These are phyloP conservation scores for Melastoma candidum DNA, from an alignment of 441 rosid genomes.

Conservation along the genomic window DNA sequence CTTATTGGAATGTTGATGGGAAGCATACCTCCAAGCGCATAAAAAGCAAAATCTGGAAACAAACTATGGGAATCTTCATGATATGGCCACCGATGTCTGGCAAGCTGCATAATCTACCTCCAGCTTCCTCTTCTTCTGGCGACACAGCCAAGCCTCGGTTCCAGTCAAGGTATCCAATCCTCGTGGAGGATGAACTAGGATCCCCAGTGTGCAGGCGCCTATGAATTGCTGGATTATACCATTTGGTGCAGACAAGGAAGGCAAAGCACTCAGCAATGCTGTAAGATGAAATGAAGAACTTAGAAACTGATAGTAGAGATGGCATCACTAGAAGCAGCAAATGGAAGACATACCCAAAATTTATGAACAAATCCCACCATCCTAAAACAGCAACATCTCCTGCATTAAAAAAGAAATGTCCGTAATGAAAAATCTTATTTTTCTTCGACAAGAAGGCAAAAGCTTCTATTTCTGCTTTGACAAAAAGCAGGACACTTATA, in stretches of 20 bases:
- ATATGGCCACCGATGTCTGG: constrained; percentile 63
- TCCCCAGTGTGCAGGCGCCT: constrained; percentile 33
- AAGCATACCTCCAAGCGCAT: constrained; percentile 56
- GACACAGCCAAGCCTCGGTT: constrained; percentile 45
- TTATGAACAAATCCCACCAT: constrained; percentile 73
- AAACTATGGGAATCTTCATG: constrained; percentile 49
- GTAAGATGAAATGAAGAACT: constrained; percentile 11
- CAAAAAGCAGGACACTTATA: no score
- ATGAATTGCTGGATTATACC: constrained; percentile 64
- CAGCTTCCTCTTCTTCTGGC: constrained; percentile 39
- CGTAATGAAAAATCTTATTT: no score
- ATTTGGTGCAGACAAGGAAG: constrained; percentile 65
- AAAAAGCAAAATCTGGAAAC: constrained; percentile 52
- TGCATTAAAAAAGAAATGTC: constrained; percentile 11
- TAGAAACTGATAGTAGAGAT: constrained; percentile 1
- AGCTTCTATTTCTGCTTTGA: no score
- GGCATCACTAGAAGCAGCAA: constrained; percentile 7
- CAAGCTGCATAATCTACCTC: constrained; percentile 39
- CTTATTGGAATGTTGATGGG: no score
- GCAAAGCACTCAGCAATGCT: constrained; percentile 67
- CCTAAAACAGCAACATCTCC: constrained; percentile 59
- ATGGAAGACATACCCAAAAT: constrained; percentile 37
- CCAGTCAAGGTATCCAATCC: constrained; percentile 45
- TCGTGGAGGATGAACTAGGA: constrained; percentile 37
- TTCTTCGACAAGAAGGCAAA: no score